These are phyloP conservation scores for Zalaria sp. DNA, from an alignment of 2,329 filamentous ascomycete genomes.

Conservation along the genomic window DNA sequence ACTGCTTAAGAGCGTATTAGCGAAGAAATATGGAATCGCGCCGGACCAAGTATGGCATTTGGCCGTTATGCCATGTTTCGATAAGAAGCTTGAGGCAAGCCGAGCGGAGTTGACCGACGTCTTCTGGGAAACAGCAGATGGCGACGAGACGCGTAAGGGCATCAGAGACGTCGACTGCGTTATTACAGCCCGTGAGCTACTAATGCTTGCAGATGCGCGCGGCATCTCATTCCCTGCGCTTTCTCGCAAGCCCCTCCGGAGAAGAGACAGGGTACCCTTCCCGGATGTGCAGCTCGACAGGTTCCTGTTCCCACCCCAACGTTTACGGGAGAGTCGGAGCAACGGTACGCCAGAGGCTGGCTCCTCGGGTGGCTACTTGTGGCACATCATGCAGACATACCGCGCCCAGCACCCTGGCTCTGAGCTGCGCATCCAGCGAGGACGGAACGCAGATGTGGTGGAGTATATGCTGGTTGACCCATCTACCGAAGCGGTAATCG, in stretches of 20 bases:
- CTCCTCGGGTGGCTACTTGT: slow-evolving; percentile 76
- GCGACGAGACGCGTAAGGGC: slow-evolving; percentile 28
- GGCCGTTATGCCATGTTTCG: slow-evolving; percentile 95
- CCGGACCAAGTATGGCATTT: slow-evolving; percentile 84
- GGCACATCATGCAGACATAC: slow-evolving; percentile 68
- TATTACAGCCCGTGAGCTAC: slow-evolving; percentile 86
- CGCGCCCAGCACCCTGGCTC: slow-evolving; percentile 59
- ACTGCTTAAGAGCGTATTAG: slow-evolving; percentile 74
- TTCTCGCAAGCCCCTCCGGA: slow-evolving; percentile 41
- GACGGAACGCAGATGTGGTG: slow-evolving; percentile 80
- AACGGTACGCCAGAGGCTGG: slow-evolving; percentile 42
- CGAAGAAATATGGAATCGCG: slow-evolving; percentile 54
- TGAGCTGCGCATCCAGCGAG: slow-evolving; percentile 54
- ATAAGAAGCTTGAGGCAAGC: slow-evolving; percentile 96
- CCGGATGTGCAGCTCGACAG: slow-evolving; percentile 56
- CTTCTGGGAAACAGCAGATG: slow-evolving; percentile 45
- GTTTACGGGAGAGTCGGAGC: neutral
- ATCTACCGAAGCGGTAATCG: slow-evolving; percentile 28
- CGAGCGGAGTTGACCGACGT: slow-evolving; percentile 78
- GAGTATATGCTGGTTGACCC: slow-evolving; percentile 60
- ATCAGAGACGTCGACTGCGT: slow-evolving; percentile 93
- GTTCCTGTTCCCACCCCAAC: slow-evolving; percentile 54
- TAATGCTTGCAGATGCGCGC: slow-evolving; percentile 75
- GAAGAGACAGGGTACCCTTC: slow-evolving; percentile 42
- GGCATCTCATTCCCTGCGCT: slow-evolving; percentile 63